phyloP scores from a whole-genome alignment of 2,329 filamentous ascomycete genomes.

The Rhinocladiella similis region DNA sequence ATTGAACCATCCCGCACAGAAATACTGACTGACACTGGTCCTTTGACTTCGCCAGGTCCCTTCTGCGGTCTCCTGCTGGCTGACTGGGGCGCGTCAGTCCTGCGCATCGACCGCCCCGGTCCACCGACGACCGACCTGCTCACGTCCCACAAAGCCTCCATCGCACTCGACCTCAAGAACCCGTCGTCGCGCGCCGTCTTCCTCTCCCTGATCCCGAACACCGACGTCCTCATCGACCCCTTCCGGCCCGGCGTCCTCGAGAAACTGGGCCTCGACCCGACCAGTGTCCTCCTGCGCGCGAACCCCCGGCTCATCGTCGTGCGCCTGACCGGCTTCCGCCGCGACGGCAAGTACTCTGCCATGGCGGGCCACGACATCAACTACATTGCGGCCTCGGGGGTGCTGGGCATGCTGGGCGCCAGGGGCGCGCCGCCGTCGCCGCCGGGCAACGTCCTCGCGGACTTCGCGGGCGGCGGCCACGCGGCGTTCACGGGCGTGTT shows the following conservation, averaged over 20 bases:
- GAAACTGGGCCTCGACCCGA: slow-evolving; percentile 73
- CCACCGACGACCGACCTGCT: slow-evolving; percentile 68
- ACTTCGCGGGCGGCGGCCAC: slow-evolving; percentile 88
- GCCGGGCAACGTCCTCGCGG: slow-evolving; percentile 80
- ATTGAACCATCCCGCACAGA: no score
- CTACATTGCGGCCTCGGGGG: slow-evolving; percentile 86
- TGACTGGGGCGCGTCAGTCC: slow-evolving; percentile 83
- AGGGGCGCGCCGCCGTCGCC: slow-evolving; percentile 69
- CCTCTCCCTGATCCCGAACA: slow-evolving; percentile 59
- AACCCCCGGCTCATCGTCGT: slow-evolving; percentile 80
- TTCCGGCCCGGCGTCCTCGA: slow-evolving; percentile 91
- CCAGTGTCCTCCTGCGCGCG: slow-evolving; percentile 59
- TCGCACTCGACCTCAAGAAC: slow-evolving; percentile 82
- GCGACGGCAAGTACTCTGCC: slow-evolving; percentile 77
- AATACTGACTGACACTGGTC: neutral
- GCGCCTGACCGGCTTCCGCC: slow-evolving; percentile 85
- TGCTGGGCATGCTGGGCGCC: slow-evolving; percentile 70
- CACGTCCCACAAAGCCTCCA: slow-evolving; percentile 73
- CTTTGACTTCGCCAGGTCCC: slow-evolving; percentile 63
- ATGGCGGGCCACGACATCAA: slow-evolving; percentile 98
- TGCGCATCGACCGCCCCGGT: slow-evolving; percentile 74
- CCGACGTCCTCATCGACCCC: slow-evolving; percentile 87
- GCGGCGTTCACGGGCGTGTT: slow-evolving; percentile 80
- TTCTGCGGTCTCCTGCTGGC: slow-evolving; percentile 87
- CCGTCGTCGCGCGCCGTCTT: slow-evolving; percentile 64